Evolutionary conservation across 2,329 filamentous ascomycete genomes (phyloP).

Genomic region (Penicillium sp.): DNA sequence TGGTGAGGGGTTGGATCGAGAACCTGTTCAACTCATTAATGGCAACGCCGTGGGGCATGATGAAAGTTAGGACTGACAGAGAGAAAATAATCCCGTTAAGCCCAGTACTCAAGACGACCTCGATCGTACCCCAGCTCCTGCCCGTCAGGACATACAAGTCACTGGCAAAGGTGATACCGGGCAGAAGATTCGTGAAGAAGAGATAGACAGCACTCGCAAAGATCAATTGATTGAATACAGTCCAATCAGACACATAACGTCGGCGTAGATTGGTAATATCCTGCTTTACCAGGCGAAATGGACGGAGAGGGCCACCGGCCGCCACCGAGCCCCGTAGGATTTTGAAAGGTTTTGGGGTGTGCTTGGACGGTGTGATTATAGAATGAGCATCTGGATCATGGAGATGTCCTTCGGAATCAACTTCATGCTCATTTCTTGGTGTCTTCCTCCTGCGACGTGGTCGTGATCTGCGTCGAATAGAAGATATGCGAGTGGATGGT

Average conservation of each 20-base stretch:
- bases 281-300: constrained; percentile 54
- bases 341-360: constrained; percentile 34
- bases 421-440: constrained; percentile 6
- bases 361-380: constrained; percentile 39
- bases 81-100: constrained; percentile 64
- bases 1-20: constrained; percentile 63
- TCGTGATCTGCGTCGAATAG: constrained; percentile 25
- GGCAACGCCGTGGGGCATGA: background rate
- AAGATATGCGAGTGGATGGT: constrained; percentile 29
- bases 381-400: constrained; percentile 33
- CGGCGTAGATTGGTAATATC: constrained; percentile 49
- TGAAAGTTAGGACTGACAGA: constrained; percentile 40
- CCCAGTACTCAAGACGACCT: constrained; percentile 65
- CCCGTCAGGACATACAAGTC: constrained; percentile 63
- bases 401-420: constrained; percentile 15
- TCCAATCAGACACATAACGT: constrained; percentile 56
- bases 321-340: constrained; percentile 32
- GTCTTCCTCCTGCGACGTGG: constrained; percentile 20
- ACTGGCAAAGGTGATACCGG: constrained; percentile 66
- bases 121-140: constrained; percentile 63
- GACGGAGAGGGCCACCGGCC: constrained; percentile 46
- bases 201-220: constrained; percentile 64
- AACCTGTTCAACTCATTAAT: constrained; percentile 33
- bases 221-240: constrained; percentile 62
- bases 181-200: constrained; percentile 66